Conservation (phyloP, 2,329 filamentous ascomycete genomes). For the Xylaria sp. region DNA sequence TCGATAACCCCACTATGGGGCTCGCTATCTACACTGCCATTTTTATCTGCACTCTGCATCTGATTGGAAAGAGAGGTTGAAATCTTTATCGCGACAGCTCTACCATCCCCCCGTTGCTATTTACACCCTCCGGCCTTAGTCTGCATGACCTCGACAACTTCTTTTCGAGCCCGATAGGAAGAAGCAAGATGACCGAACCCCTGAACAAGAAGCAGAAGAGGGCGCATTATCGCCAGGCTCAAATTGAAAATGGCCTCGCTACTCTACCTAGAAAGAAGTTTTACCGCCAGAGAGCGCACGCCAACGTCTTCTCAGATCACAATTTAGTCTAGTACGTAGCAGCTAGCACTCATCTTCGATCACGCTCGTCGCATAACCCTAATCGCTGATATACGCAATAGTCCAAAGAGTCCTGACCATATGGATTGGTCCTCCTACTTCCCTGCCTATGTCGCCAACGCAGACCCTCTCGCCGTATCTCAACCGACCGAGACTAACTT, state of each 20-base stretch:
- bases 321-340: constrained; percentile 78
- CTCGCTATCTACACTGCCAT: neutral
- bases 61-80: constrained; percentile 1
- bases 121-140: neutral
- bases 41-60: neutral
- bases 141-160: neutral
- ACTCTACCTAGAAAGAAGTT: constrained; percentile 92
- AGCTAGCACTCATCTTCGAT: constrained; percentile 22
- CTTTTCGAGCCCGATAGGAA: neutral
- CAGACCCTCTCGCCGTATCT: constrained; percentile 45
- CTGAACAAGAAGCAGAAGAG: constrained; percentile 72
- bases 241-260: constrained; percentile 61
- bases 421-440: constrained; percentile 95
- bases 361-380: neutral
- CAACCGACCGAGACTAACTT: constrained; percentile 32
- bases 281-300: constrained; percentile 95
- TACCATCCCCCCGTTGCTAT: neutral
- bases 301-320: constrained; percentile 98
- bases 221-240: constrained; percentile 69
- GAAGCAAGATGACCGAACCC: constrained; percentile 53
- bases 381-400: constrained; percentile 53
- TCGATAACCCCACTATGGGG: constrained; percentile 28
- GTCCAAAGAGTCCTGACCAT: constrained; percentile 78
- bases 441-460: constrained; percentile 72
- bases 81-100: constrained; percentile 16